Evolutionary conservation across 345 rosid genomes (phyloP), one percentile per base, ranked within the genome.

Genomic region (Linum lewisii): DNA sequence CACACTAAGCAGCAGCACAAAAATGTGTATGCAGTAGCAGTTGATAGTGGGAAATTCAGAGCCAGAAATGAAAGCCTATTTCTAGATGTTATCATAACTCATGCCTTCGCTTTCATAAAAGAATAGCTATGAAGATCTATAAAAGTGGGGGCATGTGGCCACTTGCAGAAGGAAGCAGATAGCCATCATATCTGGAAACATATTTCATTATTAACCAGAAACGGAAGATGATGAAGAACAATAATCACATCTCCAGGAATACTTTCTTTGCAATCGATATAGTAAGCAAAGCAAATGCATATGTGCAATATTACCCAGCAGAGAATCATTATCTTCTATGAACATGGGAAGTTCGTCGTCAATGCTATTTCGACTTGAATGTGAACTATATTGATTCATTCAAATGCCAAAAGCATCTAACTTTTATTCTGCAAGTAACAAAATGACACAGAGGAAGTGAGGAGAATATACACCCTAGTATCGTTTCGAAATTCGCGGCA

Each of bases 401-500:
- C 34, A 29, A 29, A 29, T 29, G 34, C 34, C 34, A 29, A n/a
- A 34, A 42, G 47, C 47, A 42, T 14, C 47, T 42, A 7, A 4
- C 47, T 42, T 42, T 42, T 42, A 42, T 6, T 42, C 47, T 5
- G 47, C 47, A 42, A 42, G 47, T 42, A 16, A 16, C 16, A 34
- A 34, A 11, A 2, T 16, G 9, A 16, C 13, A 16, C 16, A 42
- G 47, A 3, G 47, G 47, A 11, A 6, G 47, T 42, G 47, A 42
- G 0, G 15, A 42, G 14, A 42, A 42, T 42, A 6, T 42, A 16
- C 29, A 47, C 51, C 45, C 67, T 78, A 86, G 74, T 88, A 92
- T 58, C 70, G 73, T 68, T 83, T 84, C 45, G 95, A 85, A 72
- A 86, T 86, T 45, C 85, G 72, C 45, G 97, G 95, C 94, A 87